These are phyloP conservation scores for Hericium rajendrae DNA, from an alignment of 768 basidiomycete genomes.

Conservation along the genomic window DNA sequence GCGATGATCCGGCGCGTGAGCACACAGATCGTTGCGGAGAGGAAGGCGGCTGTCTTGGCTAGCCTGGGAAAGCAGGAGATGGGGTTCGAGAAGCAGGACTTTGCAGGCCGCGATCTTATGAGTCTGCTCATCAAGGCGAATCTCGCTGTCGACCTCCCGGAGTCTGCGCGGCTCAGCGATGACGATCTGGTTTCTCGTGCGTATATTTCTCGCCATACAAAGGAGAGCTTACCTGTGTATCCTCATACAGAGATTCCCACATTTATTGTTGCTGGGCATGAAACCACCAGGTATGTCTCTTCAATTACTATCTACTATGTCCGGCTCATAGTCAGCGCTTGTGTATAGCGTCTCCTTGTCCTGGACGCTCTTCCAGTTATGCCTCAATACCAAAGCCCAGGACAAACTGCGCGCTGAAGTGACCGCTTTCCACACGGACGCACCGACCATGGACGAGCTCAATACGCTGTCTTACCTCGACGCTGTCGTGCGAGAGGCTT, in stretches of 20 bases:
- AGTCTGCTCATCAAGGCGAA: conserved; percentile 56
- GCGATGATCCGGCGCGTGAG: not conserved
- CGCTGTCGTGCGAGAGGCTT: conserved; percentile 6
- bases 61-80: conserved; percentile 12
- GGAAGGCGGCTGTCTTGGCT: conserved; percentile 24
- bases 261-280: conserved; percentile 50
- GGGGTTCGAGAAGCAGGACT: conserved; percentile 23
- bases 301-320: not conserved
- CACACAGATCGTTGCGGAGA: conserved; percentile 6
- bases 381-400: conserved; percentile 39
- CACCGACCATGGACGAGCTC: conserved; percentile 61
- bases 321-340: not conserved
- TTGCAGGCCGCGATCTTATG: conserved; percentile 43
- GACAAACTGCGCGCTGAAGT: conserved; percentile 51
- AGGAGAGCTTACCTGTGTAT: not conserved
- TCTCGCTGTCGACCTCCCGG: conserved; percentile 48
- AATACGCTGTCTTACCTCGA: conserved; percentile 57
- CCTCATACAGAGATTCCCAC: conserved; percentile 43
- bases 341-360: conserved; percentile 18
- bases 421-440: conserved; percentile 38
- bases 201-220: conserved; percentile 14
- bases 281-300: conserved; percentile 40
- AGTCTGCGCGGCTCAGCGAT: conserved; percentile 46
- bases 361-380: conserved; percentile 53
- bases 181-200: conserved; percentile 49